A percentile compares a stretch with the other conserved stretches of the same genome.
Conservation (phyloP, 2,329 filamentous ascomycete genomes). For the Teratosphaeria epicoccoides region DNA sequence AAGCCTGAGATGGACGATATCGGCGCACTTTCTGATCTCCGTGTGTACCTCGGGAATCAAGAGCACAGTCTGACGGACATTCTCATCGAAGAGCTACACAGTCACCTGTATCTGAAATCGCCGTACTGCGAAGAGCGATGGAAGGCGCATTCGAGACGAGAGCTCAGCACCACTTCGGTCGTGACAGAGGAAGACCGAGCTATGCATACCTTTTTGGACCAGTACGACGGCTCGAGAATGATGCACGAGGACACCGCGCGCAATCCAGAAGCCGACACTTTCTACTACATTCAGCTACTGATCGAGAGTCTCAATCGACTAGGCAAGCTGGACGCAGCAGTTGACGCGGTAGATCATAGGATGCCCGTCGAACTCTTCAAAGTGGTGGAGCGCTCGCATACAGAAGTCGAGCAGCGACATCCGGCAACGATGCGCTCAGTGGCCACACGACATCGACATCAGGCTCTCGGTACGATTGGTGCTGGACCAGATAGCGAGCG, state of each 20-base stretch:
- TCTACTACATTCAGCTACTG: conserved; percentile 79
- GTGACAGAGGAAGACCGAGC: conserved; percentile 40
- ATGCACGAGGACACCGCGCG: conserved; percentile 80
- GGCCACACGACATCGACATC: conserved; percentile 20
- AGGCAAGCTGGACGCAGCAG: conserved; percentile 70
- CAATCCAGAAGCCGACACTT: conserved; percentile 91
- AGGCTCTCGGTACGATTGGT: conserved; percentile 9
- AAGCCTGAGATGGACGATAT: conserved; percentile 87
- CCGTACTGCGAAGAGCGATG: conserved; percentile 95
- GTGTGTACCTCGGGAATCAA: conserved; percentile 83
- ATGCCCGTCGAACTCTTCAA: conserved; percentile 87
- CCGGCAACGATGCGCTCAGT: conserved; percentile 59
- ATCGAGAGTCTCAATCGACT: conserved; percentile 86
- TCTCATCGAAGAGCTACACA: conserved; percentile 90
- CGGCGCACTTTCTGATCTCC: conserved; percentile 73
- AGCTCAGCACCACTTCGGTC: neutral
- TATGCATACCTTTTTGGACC: conserved; percentile 47
- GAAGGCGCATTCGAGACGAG: conserved; percentile 61
- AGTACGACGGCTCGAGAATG: conserved; percentile 43
- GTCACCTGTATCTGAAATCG: conserved; percentile 93
- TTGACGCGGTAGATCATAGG: conserved; percentile 84
- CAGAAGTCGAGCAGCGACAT: conserved; percentile 84
- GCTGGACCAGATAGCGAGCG: conserved; percentile 18
- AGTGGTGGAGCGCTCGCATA: conserved; percentile 89
- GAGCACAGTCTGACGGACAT: conserved; percentile 89